phyloP scores from a whole-genome alignment of 2,329 filamentous ascomycete genomes.

The Epicoccum nigrum region DNA sequence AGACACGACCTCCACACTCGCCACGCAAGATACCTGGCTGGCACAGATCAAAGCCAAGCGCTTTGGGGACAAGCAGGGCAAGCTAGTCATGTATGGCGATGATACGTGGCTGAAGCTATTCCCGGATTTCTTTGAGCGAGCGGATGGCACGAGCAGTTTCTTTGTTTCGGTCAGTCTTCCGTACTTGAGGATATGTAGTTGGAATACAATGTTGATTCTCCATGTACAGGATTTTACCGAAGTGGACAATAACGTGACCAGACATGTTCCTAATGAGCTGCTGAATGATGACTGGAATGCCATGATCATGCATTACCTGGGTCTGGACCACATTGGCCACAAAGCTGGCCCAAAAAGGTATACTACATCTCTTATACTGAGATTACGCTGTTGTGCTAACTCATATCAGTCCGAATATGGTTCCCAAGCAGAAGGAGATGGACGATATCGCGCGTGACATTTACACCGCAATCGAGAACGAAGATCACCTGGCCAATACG shows the following conservation, averaged over 20 bases:
- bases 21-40: conserved; percentile 92
- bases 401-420: conserved; percentile 76
- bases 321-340: conserved; percentile 95
- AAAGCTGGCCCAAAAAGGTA: conserved; percentile 88
- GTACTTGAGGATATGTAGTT: conserved; percentile 37
- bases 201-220: conserved; percentile 40
- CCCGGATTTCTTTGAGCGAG: conserved; percentile 81
- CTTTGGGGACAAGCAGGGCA: conserved; percentile 56
- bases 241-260: conserved; percentile 96
- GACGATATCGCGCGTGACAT: conserved; percentile 79
- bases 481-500: conserved; percentile 75
- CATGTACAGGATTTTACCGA: conserved; percentile 84
- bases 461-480: conserved; percentile 74
- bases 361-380: conserved; percentile 18
- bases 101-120: conserved; percentile 99
- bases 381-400: conserved; percentile 16
- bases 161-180: conserved; percentile 82
- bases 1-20: conserved; percentile 86
- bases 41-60: conserved; percentile 78
- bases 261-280: conserved; percentile 81
- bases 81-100: conserved; percentile 93
- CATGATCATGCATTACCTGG: conserved; percentile 94
- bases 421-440: conserved; percentile 94
- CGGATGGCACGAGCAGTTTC: conserved; percentile 95
- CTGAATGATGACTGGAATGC: conserved; percentile 82